These are phyloP conservation scores for Epichloe typhina DNA, from an alignment of 2,329 filamentous ascomycete species.

Conservation along the genomic window DNA sequence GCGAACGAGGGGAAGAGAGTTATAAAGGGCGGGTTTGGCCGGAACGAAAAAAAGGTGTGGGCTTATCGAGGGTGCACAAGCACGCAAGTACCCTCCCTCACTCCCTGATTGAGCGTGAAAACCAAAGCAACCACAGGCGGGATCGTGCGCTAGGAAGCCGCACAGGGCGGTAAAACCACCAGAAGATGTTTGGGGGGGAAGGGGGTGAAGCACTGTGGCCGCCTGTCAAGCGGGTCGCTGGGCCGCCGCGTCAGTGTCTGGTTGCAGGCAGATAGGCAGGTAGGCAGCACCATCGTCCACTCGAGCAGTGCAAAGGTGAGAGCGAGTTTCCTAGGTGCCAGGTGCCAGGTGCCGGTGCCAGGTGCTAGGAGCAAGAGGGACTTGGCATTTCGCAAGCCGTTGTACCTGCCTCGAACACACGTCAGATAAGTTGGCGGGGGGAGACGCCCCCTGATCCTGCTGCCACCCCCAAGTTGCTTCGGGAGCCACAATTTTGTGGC, in stretches of 20 bases:
- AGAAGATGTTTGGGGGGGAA: background rate
- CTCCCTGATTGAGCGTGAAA: background rate
- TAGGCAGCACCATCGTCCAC: too few relatives aligned
- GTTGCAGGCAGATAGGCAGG: background rate
- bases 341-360: background rate
- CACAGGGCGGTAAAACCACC: slow-evolving; percentile 6
- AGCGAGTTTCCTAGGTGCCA: background rate
- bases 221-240: background rate
- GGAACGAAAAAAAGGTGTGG: slow-evolving; percentile 13
- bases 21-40: slow-evolving; percentile 22
- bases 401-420: background rate
- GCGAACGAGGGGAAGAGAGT: slow-evolving; percentile 12
- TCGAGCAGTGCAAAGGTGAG: background rate
- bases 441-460: background rate
- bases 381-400: background rate
- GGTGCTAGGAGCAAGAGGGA: background rate
- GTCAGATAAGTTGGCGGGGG: background rate
- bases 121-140: slow-evolving; percentile 1
- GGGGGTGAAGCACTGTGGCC: background rate
- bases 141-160: slow-evolving; percentile 2
- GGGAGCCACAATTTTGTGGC: background rate
- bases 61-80: slow-evolving; percentile 7
- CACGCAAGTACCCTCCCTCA: slow-evolving; percentile 6
- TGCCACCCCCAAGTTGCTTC: background rate
- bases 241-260: background rate